Percentiles rank a stretch among this genome's conserved stretches.
phyloP scores from a whole-genome alignment of 306 rosid species.

The Quercus engelmannii region DNA sequence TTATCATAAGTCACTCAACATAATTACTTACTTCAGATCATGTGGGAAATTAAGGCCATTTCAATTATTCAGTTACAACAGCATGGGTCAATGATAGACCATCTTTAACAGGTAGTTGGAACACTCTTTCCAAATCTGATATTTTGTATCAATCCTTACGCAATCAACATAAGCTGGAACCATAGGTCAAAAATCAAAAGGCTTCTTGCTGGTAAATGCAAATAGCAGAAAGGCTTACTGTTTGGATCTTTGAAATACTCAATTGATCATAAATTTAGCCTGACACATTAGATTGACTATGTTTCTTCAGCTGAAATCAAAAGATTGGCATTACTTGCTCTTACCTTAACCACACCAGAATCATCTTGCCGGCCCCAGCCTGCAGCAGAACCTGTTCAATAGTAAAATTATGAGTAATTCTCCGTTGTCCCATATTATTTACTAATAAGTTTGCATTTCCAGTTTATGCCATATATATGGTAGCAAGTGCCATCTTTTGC shows the following conservation, averaged over 20 bases:
- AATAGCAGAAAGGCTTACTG: not conserved
- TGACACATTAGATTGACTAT: not conserved
- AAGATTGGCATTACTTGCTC: slow-evolving; percentile 8
- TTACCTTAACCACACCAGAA: slow-evolving; percentile 94
- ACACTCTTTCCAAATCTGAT: not conserved
- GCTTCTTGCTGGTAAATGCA: not conserved
- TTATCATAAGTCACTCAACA: too few relatives aligned
- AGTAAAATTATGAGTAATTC: slow-evolving; percentile 12
- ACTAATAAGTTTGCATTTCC: too few relatives aligned
- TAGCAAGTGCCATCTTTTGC: too few relatives aligned
- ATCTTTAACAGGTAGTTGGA: not conserved
- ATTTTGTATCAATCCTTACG: not conserved
- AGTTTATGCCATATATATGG: too few relatives aligned
- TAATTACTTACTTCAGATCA: too few relatives aligned
- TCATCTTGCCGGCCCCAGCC: slow-evolving; percentile 98
- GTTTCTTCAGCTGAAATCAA: slow-evolving; percentile 10
- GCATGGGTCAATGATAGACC: not conserved
- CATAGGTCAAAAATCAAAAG: not conserved
- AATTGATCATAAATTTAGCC: not conserved
- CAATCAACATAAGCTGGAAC: not conserved
- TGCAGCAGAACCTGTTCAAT: slow-evolving; percentile 79
- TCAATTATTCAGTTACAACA: not conserved
- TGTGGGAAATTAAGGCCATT: too few relatives aligned
- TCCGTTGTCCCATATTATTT: too few relatives aligned
- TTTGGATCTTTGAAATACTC: not conserved